Percentiles rank a stretch among this genome's conserved stretches.
These are phyloP conservation scores for Globisporangium viniferum DNA, from an alignment of 352 stramenopile species.

Conservation along the genomic window DNA sequence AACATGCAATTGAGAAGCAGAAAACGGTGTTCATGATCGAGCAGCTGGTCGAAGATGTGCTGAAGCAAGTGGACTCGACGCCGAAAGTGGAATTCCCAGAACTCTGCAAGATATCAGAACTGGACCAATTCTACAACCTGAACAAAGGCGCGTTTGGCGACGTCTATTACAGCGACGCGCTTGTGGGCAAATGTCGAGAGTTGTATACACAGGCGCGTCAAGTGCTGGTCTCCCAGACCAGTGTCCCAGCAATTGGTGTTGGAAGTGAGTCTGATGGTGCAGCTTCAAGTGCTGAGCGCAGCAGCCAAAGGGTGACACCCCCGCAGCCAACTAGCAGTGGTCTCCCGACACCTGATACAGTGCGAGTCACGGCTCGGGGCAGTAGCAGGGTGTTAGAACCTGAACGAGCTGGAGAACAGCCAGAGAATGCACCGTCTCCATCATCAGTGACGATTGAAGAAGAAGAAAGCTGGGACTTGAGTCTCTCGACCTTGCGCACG, in stretches of 20 bases:
- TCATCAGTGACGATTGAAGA: background rate
- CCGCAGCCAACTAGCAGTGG: background rate
- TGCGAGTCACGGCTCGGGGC: background rate
- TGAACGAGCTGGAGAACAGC: background rate
- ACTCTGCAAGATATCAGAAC: slow-evolving; percentile 28
- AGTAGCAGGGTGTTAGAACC: background rate
- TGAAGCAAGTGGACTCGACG: slow-evolving; percentile 32
- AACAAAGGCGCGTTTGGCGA: slow-evolving; percentile 24
- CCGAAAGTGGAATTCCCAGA: slow-evolving; percentile 22
- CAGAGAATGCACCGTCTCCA: too few relatives aligned
- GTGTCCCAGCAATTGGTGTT: background rate
- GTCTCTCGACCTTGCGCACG: slow-evolving; percentile 25
- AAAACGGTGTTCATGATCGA: slow-evolving; percentile 47
- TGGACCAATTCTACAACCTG: slow-evolving; percentile 7
- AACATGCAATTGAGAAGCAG: slow-evolving; percentile 15
- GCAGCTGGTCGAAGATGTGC: slow-evolving; percentile 52
- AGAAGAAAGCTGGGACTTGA: slow-evolving; percentile 30
- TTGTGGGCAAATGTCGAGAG: slow-evolving; percentile 21
- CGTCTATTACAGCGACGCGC: slow-evolving; percentile 33
- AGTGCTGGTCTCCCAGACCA: background rate
- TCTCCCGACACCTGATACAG: background rate
- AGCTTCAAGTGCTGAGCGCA: background rate
- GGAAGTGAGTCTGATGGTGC: background rate
- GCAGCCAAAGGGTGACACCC: background rate
- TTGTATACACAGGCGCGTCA: slow-evolving; percentile 27